Conservation (phyloP, 768 basidiomycete genomes). For the Jaapia argillacea region DNA sequence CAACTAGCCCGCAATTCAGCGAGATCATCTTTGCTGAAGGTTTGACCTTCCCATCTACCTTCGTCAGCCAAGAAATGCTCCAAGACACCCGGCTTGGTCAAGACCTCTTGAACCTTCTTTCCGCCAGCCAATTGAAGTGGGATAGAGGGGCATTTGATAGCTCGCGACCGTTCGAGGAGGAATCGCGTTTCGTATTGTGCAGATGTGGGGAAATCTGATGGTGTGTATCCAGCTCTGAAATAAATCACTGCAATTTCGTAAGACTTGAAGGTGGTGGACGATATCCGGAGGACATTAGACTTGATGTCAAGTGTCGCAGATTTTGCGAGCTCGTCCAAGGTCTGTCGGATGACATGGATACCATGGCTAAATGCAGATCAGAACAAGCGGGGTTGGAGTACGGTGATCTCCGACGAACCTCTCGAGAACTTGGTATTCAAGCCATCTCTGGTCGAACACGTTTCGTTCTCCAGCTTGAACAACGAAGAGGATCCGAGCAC, state of each 20-base stretch:
- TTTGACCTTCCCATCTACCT: constrained; percentile 18
- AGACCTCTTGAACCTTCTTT: constrained; percentile 91
- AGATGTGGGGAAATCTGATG: constrained; percentile 63
- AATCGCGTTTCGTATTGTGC: constrained; percentile 65
- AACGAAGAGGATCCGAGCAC: constrained; percentile 73
- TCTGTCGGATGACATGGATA: constrained; percentile 68
- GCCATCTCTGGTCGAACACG: constrained; percentile 84
- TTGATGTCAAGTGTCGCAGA: constrained; percentile 45
- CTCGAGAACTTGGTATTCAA: constrained; percentile 83
- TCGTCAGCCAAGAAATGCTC: constrained; percentile 55
- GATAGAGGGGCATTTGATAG: constrained; percentile 90
- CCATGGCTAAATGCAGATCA: constrained; percentile 39
- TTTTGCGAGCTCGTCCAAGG: constrained; percentile 55
- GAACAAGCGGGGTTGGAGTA: background rate
- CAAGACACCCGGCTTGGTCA: constrained; percentile 63
- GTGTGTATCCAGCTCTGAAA: constrained; percentile 84
- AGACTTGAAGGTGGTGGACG: constrained; percentile 27
- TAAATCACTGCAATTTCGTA: constrained; percentile 89
- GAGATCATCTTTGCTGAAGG: constrained; percentile 30
- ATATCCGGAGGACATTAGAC: constrained; percentile 33
- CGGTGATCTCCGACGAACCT: no score
- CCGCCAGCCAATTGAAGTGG: constrained; percentile 90
- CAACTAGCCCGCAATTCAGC: constrained; percentile 61
- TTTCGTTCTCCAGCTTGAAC: constrained; percentile 85
- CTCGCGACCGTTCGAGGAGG: constrained; percentile 67